Evolutionary conservation across 139 green algal genomes (phyloP), one percentile per base, ranked within the genome.

Genomic region (Chlorella sp.): DNA sequence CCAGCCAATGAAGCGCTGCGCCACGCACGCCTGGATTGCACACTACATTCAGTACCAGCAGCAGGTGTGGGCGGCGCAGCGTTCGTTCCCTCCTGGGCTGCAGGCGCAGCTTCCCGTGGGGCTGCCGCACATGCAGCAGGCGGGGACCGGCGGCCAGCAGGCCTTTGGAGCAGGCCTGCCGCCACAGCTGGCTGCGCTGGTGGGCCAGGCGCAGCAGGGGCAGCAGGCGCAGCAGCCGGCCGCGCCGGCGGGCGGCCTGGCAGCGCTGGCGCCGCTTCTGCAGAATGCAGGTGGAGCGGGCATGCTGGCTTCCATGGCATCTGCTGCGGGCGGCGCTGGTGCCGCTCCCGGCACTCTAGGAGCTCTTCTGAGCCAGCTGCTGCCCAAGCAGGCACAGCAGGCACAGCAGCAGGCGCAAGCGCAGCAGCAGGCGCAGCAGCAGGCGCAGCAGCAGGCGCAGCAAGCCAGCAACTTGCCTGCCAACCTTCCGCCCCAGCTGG

Each of bases 11-110:
- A 92, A 92, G 79, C 91, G 92, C 71, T 93, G 90, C 67, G 91
- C 92, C 11, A 85, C 67, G 73, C 92, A 95, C 47, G 92, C 94
- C 25, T 95, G 94, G 86, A 95, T 95, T 26, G 91, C 92, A 0
- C 91, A 95, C 80, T 91, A 92, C 51, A 95, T 95, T 38, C 84
- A 90, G 25, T 90, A 90, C 80, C 92, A 93, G 68, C 87, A 73
- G 78, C 62, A 44, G 62, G 20, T 55, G 15, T 38, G 38, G 62
- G 51, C 51, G 20, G 55, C 90, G 62, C 62, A 88, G 69, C 76
- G 81, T 62, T 51, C 41, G 2, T 64, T 20, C 67, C 51, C 56
- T 16, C 51, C 56, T 16, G 38, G 25, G 78, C 75, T 68, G 75
- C 78, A 62, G 78, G n/a, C 32, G 62, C 18, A 39, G 26, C 39